These are phyloP conservation scores for Fusarium virguliforme DNA, from an alignment of 2,329 filamentous ascomycete species.

Conservation along the genomic window DNA sequence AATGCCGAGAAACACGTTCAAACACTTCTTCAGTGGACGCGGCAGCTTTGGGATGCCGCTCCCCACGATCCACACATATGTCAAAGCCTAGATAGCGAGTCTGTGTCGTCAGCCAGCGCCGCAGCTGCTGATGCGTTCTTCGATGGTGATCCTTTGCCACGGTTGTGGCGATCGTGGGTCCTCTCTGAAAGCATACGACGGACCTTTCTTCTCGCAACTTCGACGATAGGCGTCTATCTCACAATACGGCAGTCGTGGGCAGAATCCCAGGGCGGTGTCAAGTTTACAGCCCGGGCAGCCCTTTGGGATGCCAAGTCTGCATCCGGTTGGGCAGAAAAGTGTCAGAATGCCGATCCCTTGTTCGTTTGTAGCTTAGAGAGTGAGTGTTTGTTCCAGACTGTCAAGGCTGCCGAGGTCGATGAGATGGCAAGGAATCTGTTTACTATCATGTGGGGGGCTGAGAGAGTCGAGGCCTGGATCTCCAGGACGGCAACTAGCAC, in stretches of 20 bases:
- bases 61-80: constrained; percentile 10
- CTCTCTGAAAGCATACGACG: constrained; percentile 28
- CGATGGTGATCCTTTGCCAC: constrained; percentile 23
- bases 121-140: constrained; percentile 16
- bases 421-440: constrained; percentile 21
- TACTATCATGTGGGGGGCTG: constrained; percentile 23
- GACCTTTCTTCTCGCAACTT: constrained; percentile 21
- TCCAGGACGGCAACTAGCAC: constrained; percentile 12
- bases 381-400: constrained; percentile 3
- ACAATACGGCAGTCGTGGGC: constrained; percentile 16
- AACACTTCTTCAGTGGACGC: constrained; percentile 15
- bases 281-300: constrained; percentile 8
- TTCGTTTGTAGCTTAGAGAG: constrained; percentile 22
- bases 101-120: background rate
- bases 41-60: constrained; percentile 23
- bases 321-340: constrained; percentile 6
- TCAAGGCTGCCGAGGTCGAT: constrained; percentile 11
- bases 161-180: constrained; percentile 27
- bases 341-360: constrained; percentile 9
- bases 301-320: constrained; percentile 4
- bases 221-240: constrained; percentile 23
- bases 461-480: constrained; percentile 25
- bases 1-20: constrained; percentile 24
- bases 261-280: constrained; percentile 18
- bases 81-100: background rate